Evolutionary conservation across 805 yeast species (phyloP).

Genomic region (Pichia nakasei): DNA sequence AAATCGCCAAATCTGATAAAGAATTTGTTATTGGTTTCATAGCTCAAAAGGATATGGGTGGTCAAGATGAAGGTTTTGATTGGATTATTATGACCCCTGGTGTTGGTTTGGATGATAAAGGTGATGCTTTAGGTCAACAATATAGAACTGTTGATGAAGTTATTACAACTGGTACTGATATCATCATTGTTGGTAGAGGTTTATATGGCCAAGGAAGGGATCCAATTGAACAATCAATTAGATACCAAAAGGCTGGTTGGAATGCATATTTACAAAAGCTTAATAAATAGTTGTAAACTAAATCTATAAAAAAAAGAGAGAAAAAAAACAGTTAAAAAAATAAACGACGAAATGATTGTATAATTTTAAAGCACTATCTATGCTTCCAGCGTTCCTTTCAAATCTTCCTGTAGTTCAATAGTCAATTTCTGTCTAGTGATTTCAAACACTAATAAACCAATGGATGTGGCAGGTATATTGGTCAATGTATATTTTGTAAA

Average conservation of each 20-base stretch:
- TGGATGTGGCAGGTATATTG: slow-evolving; percentile 80
- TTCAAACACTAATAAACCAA: slow-evolving; percentile 79
- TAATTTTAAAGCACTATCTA: background rate
- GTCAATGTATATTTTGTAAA: slow-evolving; percentile 62
- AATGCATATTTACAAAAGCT: slow-evolving; percentile 57
- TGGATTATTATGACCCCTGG: slow-evolving; percentile 98
- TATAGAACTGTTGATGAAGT: slow-evolving; percentile 89
- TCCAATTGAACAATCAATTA: slow-evolving; percentile 74
- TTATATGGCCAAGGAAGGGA: slow-evolving; percentile 91
- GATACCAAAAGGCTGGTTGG: slow-evolving; percentile 96
- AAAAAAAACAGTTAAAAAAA: background rate
- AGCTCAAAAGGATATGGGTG: slow-evolving; percentile 86
- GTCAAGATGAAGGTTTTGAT: slow-evolving; percentile 76
- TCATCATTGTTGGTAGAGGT: slow-evolving; percentile 98
- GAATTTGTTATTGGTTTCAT: slow-evolving; percentile 94
- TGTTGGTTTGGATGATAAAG: slow-evolving; percentile 94
- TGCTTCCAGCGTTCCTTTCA: slow-evolving; percentile 6
- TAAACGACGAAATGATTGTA: background rate
- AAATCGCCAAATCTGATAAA: slow-evolving; percentile 73
- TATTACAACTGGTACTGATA: slow-evolving; percentile 77
- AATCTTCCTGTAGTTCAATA: slow-evolving; percentile 19
- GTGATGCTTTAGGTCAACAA: slow-evolving; percentile 94
- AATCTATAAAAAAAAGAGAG: background rate
- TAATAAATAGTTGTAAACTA: slow-evolving; percentile 2
- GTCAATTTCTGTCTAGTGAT: slow-evolving; percentile 48